Base-by-base conservation (phyloP, 371 early-diverging fungal genomes). In the Mucor mucedo region DNA sequence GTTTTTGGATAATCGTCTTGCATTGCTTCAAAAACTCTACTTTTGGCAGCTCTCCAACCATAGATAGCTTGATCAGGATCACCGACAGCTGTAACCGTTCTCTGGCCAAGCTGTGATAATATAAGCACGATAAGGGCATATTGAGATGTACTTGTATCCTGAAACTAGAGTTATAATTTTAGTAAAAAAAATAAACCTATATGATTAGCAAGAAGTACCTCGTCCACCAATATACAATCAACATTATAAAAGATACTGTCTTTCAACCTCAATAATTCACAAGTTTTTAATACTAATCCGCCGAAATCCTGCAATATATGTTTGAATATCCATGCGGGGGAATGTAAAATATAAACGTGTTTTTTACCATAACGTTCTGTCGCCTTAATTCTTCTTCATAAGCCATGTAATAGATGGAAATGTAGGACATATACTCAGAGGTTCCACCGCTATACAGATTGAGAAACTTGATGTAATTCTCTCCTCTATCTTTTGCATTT, bases 1-100 rank as follows among this genome's bases (percentile, higher is more conserved):
- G 71, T 71, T 8, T 70, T 69, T 2, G 70, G 66, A 61, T 76
- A 88, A 16, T 72, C 70, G 4, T 57, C 52, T 29, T 75, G 63
- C 71, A 88, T 84, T 21, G 77, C 76, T 7, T 53, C 29, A 55
- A 87, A 86, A 63, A 87, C 87, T 44, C 69, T 77, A 14, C 75
- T 66, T 11, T 84, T 80, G 0, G 88, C 89, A 27, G 77, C 76
- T 35, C 89, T 73, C 76, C 85, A 89, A 8, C 84, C 84, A 64
- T 80, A 89, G 38, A 89, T 88, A 53, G 86, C 83, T 67, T 89
- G 89, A 55, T 85, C 82, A 16, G 78, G 82, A 63, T 81, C 82
- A 27, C 89, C 87, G 5, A 87, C 88, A 5, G 85, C 78, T 10
- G 89, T 87, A 16, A 87, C 64, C 0, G 56, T 44, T 28, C 81